Evolutionary conservation across 2,329 filamentous ascomycete species (phyloP), one percentile per base, ranked within the genome.

Genomic region (Cercospora sojina): DNA sequence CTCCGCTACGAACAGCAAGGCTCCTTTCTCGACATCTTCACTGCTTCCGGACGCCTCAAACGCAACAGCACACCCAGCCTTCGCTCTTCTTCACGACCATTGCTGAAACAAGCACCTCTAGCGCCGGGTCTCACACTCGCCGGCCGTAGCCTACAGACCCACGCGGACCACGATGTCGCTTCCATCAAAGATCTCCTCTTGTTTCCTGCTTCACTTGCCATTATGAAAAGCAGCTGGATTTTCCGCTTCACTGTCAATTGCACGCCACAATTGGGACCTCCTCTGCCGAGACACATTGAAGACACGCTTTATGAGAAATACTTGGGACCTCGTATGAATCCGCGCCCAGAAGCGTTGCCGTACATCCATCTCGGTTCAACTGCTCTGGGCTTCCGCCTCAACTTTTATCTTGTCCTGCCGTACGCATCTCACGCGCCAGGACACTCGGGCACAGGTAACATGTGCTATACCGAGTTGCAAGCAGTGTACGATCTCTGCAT

Each of bases 391-490:
- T 70, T 71, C 35, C 66, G 63, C 20, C 27, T 71, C n/a, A 65
- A 71, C 60, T 71, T 71, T 55, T 70, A 70, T 61, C 67, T 71
- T 25, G 55, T 71, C 55, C 67, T 71, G 2, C 70, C 70, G 5
- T 61, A 63, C 25, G 57, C 63, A 27, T 59, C 63, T 16, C 63
- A 51, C 31, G 59, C 66, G n/a, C 59, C 62, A 1, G 32, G 29
- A 12, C 38, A 57, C 23, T 53, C 65, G 9, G 65, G 65, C 27
- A 64, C 65, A 12, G 65, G 65, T 7, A 56, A 68, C 38, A 64
- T 65, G 55, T 64, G 59, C 47, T 68, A 69, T 62, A 43, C 35
- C 31, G 65, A 64, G 49, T 55, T 71, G 10, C 68, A 71, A 51
- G 38, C 43, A 20, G 47, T 71, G 35, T 70, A 66, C 64, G 70